These are phyloP conservation scores for Tetradesmus lagerheimii DNA, from an alignment of 139 green algal genomes.

Conservation along the genomic window DNA sequence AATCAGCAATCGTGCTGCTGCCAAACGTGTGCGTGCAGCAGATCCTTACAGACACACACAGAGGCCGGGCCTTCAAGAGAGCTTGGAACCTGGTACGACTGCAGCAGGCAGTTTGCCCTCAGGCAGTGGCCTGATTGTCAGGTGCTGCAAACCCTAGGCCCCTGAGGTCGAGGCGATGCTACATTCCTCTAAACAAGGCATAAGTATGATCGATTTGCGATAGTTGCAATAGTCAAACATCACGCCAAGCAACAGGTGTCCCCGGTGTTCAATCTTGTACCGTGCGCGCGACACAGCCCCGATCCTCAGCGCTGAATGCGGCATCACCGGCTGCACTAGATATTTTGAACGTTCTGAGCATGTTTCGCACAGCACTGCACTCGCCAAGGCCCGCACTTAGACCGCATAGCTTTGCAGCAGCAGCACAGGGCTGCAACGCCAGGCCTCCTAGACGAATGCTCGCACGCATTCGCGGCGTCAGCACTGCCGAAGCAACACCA, in stretches of 20 bases:
- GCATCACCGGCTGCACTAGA: too few species aligned
- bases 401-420: not conserved
- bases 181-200: too few species aligned
- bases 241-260: not conserved
- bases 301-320: not conserved
- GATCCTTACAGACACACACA: too few species aligned
- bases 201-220: too few species aligned
- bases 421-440: not conserved
- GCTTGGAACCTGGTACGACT: too few species aligned
- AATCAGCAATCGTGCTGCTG: too few species aligned
- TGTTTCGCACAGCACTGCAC: not conserved
- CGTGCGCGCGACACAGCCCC: not conserved
- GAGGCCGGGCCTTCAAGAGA: too few species aligned
- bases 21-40: too few species aligned
- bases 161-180: not conserved
- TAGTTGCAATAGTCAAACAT: too few species aligned
- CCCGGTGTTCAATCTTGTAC: not conserved
- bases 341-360: not conserved
- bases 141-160: not conserved
- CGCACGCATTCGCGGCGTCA: not conserved
- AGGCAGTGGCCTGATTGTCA: too few species aligned
- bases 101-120: too few species aligned
- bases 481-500: not conserved
- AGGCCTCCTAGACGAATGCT: not conserved
- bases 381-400: not conserved